These are phyloP conservation scores for Dendrocalamus sinicus DNA, from an alignment of 176 grass and related monocot genomes.

Conservation along the genomic window DNA sequence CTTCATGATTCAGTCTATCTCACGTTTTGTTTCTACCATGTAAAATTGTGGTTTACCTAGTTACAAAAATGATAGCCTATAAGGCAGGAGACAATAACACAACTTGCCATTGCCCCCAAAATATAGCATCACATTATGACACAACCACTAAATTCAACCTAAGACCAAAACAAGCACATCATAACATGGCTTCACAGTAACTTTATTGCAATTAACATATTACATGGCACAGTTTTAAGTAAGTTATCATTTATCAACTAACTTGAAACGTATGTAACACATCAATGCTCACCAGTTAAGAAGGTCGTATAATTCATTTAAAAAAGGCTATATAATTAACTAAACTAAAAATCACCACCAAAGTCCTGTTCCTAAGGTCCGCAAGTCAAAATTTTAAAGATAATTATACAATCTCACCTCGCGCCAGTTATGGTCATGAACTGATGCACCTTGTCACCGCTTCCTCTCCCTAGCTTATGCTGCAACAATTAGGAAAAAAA, in stretches of 20 bases:
- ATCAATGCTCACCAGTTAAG: background rate
- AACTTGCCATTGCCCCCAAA: too few relatives aligned
- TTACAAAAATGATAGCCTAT: too few relatives aligned
- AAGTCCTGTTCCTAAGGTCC: background rate
- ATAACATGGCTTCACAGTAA: too few relatives aligned
- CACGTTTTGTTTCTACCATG: too few relatives aligned
- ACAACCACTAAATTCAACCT: too few relatives aligned
- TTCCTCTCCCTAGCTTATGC: conserved; percentile 98
- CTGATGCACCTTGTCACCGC: conserved; percentile 95
- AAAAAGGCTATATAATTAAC: background rate
- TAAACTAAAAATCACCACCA: conserved; percentile 14
- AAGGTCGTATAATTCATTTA: background rate
- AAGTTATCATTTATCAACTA: background rate
- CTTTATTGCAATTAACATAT: too few relatives aligned
- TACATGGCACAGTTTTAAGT: background rate
- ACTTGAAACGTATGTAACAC: background rate
- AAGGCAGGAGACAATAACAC: too few relatives aligned
- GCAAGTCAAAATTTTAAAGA: background rate
- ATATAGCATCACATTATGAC: too few relatives aligned
- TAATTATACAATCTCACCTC: conserved; percentile 50
- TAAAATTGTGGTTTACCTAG: too few relatives aligned
- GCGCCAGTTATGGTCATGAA: conserved; percentile 95
- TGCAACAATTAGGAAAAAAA: conserved; percentile 40
- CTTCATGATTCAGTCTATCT: too few relatives aligned
- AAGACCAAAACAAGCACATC: too few relatives aligned